Evolutionary conservation across 495 filamentous ascomycete species (phyloP).

Genomic region (Parachaetomium inaequale): DNA sequence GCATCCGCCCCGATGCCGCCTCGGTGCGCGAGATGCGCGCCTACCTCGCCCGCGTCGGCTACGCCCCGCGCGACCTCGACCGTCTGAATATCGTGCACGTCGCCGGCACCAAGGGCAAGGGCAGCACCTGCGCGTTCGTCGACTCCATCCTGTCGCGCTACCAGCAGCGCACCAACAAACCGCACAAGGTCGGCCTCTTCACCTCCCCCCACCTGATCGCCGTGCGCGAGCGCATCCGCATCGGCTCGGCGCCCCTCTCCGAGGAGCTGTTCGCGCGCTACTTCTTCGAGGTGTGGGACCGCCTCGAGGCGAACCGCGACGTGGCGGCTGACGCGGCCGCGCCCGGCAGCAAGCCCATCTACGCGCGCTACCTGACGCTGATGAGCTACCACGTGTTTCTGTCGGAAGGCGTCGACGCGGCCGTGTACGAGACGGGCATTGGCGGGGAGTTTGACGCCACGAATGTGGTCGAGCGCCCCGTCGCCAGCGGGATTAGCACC

Average conservation of each 20-base stretch:
- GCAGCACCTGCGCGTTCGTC: slow-evolving; percentile 69
- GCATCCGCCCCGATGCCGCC: slow-evolving; percentile 60
- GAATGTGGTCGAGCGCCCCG: slow-evolving; percentile 76
- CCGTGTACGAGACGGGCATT: slow-evolving; percentile 89
- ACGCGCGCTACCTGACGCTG: slow-evolving; percentile 85
- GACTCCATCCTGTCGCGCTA: slow-evolving; percentile 51
- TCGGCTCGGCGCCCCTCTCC: slow-evolving; percentile 70
- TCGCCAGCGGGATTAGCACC: slow-evolving; percentile 71
- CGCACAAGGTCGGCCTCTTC: slow-evolving; percentile 70
- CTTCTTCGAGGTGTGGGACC: slow-evolving; percentile 89
- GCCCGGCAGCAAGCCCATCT: slow-evolving; percentile 63
- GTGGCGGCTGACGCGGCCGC: slow-evolving; percentile 31
- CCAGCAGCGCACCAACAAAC: slow-evolving; percentile 31
- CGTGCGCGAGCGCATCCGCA: slow-evolving; percentile 83
- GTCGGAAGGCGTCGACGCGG: slow-evolving; percentile 71
- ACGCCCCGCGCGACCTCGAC: slow-evolving; percentile 69
- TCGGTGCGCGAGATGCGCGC: slow-evolving; percentile 73
- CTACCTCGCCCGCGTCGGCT: slow-evolving; percentile 74
- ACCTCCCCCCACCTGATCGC: slow-evolving; percentile 86
- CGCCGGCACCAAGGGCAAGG: slow-evolving; percentile 92
- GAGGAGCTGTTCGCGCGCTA: slow-evolving; percentile 74
- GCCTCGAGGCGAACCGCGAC: slow-evolving; percentile 47
- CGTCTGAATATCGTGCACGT: slow-evolving; percentile 76
- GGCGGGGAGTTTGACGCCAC: slow-evolving; percentile 93
- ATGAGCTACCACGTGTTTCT: slow-evolving; percentile 88